Conservation (phyloP, 2,329 filamentous ascomycete genomes). For the Magnaporthiopsis poae region DNA sequence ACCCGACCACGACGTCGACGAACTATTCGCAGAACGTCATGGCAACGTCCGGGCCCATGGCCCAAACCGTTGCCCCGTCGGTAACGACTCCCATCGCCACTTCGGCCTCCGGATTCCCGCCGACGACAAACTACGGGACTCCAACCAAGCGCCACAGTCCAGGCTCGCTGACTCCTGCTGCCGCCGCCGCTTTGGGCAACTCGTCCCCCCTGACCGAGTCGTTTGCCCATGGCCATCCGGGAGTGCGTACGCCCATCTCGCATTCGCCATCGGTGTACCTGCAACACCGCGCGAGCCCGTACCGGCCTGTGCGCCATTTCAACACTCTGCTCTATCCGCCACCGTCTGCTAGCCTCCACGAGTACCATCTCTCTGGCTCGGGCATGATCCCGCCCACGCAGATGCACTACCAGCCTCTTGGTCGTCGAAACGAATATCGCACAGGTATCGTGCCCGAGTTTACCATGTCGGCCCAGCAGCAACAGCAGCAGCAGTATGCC, state of each 20-base stretch:
- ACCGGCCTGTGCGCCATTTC: slow-evolving; percentile 79
- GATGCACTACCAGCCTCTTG: slow-evolving; percentile 76
- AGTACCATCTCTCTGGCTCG: slow-evolving; percentile 47
- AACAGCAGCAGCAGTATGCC: slow-evolving; percentile 3
- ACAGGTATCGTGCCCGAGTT: slow-evolving; percentile 63
- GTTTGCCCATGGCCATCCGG: slow-evolving; percentile 32
- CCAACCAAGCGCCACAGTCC: slow-evolving; percentile 46
- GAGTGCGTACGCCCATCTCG: slow-evolving; percentile 54
- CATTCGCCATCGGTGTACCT: slow-evolving; percentile 82
- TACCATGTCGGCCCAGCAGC: slow-evolving; percentile 4
- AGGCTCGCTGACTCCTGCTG: slow-evolving; percentile 27
- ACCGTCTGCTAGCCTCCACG: slow-evolving; percentile 67
- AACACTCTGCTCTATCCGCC: slow-evolving; percentile 86
- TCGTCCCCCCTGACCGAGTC: slow-evolving; percentile 55
- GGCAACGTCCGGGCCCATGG: slow-evolving; percentile 22
- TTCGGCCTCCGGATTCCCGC: slow-evolving; percentile 9
- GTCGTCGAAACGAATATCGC: slow-evolving; percentile 57
- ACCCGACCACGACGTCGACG: slow-evolving; percentile 42
- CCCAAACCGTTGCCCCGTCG: neutral
- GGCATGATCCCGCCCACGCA: slow-evolving; percentile 48
- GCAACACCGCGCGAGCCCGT: slow-evolving; percentile 80
- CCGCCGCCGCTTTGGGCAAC: slow-evolving; percentile 22
- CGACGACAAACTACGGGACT: slow-evolving; percentile 32
- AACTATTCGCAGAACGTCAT: slow-evolving; percentile 26
- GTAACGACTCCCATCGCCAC: slow-evolving; percentile 2